These are phyloP conservation scores for Glomus cerebriforme DNA, from an alignment of 192 early-diverging fungal species.

Conservation along the genomic window DNA sequence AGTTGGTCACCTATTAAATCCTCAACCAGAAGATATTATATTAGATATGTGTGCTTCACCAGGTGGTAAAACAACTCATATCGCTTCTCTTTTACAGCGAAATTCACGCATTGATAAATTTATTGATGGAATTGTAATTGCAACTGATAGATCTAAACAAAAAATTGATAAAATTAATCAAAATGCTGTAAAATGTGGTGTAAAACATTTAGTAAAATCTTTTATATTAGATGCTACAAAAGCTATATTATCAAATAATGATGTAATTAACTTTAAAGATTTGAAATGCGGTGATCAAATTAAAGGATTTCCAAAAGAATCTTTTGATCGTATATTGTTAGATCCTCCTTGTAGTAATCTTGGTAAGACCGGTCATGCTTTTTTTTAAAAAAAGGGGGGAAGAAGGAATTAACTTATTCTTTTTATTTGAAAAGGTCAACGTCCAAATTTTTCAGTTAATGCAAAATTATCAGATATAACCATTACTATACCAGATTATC, in stretches of 20 bases:
- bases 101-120: neutral
- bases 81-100: constrained; percentile 12
- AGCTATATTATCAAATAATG: neutral
- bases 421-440: no score
- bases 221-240: constrained; percentile 2
- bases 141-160: constrained; percentile 19
- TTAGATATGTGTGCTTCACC: constrained; percentile 30
- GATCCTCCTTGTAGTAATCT: constrained; percentile 31
- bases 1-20: neutral
- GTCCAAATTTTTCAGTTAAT: no score
- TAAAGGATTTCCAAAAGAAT: constrained; percentile 20
- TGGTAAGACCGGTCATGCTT: neutral
- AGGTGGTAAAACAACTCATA: constrained; percentile 30
- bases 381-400: no score
- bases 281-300: neutral
- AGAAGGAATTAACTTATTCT: no score
- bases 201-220: neutral
- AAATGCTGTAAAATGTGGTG: constrained; percentile 11
- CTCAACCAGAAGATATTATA: neutral
- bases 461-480: constrained; percentile 7
- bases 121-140: constrained; percentile 10
- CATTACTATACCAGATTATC: constrained; percentile 19
- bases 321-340: constrained; percentile 27
- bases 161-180: constrained; percentile 21
- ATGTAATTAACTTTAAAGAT: constrained; percentile 1